phyloP scores from a whole-genome alignment of 169 alveolate genomes.

The Theileria sp. region DNA sequence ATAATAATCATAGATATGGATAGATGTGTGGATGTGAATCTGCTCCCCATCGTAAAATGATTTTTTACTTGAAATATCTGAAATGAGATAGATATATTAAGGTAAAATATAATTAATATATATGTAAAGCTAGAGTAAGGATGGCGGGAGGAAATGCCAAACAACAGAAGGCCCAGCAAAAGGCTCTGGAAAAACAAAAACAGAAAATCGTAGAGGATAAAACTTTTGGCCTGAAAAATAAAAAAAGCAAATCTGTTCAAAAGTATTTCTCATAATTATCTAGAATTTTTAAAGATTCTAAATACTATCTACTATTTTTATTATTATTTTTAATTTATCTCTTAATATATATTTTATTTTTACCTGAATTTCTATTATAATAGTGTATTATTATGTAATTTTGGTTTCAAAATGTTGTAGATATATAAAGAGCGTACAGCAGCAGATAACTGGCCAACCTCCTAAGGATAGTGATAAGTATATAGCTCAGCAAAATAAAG shows the following conservation, averaged over 20 bases:
- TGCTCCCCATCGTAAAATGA: neutral
- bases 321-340: neutral
- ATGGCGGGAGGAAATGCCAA: slow-evolving; percentile 80
- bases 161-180: slow-evolving; percentile 86
- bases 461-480: slow-evolving; percentile 75
- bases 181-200: slow-evolving; percentile 91
- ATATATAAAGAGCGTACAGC: slow-evolving; percentile 79
- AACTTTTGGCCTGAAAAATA: slow-evolving; percentile 98
- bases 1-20: neutral
- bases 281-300: neutral
- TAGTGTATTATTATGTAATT: neutral
- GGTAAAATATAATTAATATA: neutral
- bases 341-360: neutral
- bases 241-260: slow-evolving; percentile 94
- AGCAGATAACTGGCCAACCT: slow-evolving; percentile 77
- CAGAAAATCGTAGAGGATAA: slow-evolving; percentile 97
- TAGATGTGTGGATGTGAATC: slow-evolving; percentile 10
- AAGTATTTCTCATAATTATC: slow-evolving; percentile 69
- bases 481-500: slow-evolving; percentile 72
- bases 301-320: neutral
- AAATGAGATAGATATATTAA: neutral
- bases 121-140: neutral
- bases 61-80: neutral
- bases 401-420: slow-evolving; percentile 20
- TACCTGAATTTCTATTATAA: neutral